These are phyloP conservation scores for Sordariomycetes sp. DNA, from an alignment of 2,329 filamentous ascomycete species.

Conservation along the genomic window DNA sequence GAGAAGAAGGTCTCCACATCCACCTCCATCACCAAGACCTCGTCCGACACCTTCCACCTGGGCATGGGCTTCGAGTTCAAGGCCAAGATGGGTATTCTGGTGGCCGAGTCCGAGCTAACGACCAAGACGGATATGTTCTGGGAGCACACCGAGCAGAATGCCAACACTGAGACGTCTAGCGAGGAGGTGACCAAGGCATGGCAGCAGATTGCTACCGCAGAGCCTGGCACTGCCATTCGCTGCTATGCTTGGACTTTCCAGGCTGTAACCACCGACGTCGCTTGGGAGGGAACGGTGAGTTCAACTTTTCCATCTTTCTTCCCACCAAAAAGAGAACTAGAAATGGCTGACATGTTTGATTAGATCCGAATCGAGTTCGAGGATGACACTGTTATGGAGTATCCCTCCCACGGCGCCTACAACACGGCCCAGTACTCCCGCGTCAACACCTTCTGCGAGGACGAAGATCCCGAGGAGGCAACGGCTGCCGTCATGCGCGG, in stretches of 20 bases:
- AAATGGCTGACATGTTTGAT: background rate
- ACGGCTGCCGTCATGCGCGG: background rate
- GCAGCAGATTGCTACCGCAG: background rate
- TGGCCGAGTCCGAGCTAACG: background rate
- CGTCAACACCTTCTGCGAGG: constrained; percentile 2
- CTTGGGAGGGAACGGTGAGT: background rate
- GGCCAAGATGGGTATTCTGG: constrained; percentile 1
- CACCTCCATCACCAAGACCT: background rate
- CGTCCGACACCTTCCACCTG: constrained; percentile 2
- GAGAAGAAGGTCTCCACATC: background rate
- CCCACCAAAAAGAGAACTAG: background rate
- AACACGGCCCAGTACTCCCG: constrained; percentile 3
- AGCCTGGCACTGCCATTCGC: background rate
- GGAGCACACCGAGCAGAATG: background rate
- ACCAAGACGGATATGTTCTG: background rate
- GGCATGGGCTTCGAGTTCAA: constrained; percentile 2
- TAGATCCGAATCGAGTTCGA: background rate
- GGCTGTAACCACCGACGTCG: background rate
- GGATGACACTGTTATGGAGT: background rate
- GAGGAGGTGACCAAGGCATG: background rate
- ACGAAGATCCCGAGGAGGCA: background rate
- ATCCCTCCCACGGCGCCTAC: background rate
- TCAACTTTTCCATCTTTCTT: background rate
- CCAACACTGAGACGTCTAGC: background rate
- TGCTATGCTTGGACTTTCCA: constrained; percentile 1